Percentiles rank a stretch among this genome's conserved stretches.
phyloP scores from a whole-genome alignment of 306 rosid species.

The Gastrolobium bilobum region DNA sequence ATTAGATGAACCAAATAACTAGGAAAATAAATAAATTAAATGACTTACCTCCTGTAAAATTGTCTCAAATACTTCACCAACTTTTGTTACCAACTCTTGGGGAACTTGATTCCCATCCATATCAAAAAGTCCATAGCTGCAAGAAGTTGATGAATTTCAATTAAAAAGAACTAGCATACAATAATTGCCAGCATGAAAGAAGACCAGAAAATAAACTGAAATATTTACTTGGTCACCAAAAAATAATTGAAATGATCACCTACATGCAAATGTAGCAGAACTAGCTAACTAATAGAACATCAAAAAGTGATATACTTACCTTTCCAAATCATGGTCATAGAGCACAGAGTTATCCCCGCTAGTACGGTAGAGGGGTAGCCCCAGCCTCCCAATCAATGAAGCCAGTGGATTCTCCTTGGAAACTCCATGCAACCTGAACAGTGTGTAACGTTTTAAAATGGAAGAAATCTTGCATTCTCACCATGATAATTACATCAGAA shows the following conservation, averaged over 20 bases:
- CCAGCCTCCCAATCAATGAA: constrained; percentile 85
- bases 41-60: constrained; percentile 76
- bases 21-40: constrained; percentile 18
- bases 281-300: not conserved
- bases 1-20: constrained; percentile 13
- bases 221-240: not conserved
- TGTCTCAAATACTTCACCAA: constrained; percentile 82
- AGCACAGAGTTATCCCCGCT: constrained; percentile 94
- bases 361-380: constrained; percentile 90
- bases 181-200: not conserved
- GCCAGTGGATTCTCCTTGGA: constrained; percentile 93
- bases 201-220: not conserved
- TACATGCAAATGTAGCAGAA: not conserved
- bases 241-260: not conserved
- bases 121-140: constrained; percentile 94
- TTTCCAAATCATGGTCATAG: constrained; percentile 94
- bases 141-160: constrained; percentile 40
- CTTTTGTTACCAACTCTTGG: constrained; percentile 83
- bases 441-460: not conserved
- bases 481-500: not conserved
- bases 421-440: constrained; percentile 93
- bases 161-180: constrained; percentile 11
- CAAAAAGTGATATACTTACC: constrained; percentile 52
- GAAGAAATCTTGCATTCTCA: not conserved
- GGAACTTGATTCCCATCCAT: constrained; percentile 95